phyloP scores from a whole-genome alignment of 2,329 filamentous ascomycete species.

The Pestalotiopsis sp. region DNA sequence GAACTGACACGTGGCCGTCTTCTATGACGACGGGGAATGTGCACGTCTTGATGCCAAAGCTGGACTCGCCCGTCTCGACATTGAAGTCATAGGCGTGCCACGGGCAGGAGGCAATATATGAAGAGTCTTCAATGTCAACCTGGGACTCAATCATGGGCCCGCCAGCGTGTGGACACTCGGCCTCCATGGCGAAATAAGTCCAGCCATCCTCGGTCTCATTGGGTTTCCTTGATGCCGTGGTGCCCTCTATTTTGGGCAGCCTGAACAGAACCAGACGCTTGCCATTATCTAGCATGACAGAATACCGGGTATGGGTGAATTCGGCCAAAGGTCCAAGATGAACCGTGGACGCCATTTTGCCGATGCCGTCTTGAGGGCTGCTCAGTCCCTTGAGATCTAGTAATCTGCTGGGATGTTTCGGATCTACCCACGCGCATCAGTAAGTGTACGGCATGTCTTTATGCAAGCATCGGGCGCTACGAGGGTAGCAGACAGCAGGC shows the following conservation, averaged over 20 bases:
- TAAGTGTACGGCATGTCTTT: background rate
- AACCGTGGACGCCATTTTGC: slow-evolving; percentile 28
- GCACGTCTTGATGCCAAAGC: slow-evolving; percentile 48
- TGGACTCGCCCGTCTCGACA: slow-evolving; percentile 50
- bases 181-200: slow-evolving; percentile 51
- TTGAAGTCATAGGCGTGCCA: slow-evolving; percentile 54
- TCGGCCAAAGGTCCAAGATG: slow-evolving; percentile 32
- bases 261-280: slow-evolving; percentile 49
- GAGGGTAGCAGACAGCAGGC: background rate
- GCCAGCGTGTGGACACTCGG: slow-evolving; percentile 48
- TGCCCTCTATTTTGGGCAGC: slow-evolving; percentile 40
- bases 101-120: slow-evolving; percentile 48
- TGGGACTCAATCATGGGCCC: slow-evolving; percentile 47
- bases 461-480: background rate
- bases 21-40: slow-evolving; percentile 44
- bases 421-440: background rate
- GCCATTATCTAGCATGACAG: slow-evolving; percentile 43
- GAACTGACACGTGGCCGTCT: slow-evolving; percentile 36
- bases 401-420: background rate
- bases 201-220: slow-evolving; percentile 41
- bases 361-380: background rate
- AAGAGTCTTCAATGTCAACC: slow-evolving; percentile 50
- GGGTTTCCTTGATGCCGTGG: slow-evolving; percentile 24
- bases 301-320: slow-evolving; percentile 42
- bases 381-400: background rate